phyloP scores from a whole-genome alignment of 2,329 filamentous ascomycete genomes.

The Endothia cerciana region DNA sequence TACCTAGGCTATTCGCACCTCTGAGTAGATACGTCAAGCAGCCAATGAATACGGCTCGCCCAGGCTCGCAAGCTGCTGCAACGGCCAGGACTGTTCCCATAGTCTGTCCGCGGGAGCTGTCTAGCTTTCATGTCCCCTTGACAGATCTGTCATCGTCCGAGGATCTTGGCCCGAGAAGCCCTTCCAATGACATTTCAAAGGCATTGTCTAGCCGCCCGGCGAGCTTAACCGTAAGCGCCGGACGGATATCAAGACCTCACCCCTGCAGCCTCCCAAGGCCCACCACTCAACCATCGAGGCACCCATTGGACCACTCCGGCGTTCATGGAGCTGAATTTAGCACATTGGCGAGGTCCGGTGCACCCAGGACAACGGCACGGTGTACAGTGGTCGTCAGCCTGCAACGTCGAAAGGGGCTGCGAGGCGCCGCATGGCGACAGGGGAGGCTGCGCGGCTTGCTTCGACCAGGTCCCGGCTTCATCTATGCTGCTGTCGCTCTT shows the following conservation, averaged over 20 bases:
- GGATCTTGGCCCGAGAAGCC: background rate
- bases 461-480: constrained; percentile 8
- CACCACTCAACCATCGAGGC: background rate
- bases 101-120: background rate
- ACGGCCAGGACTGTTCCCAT: background rate
- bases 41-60: background rate
- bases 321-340: constrained; percentile 15
- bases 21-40: background rate
- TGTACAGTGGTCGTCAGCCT: constrained; percentile 15
- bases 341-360: constrained; percentile 7
- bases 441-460: constrained; percentile 14
- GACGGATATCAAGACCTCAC: constrained; percentile 9
- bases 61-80: background rate
- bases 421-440: constrained; percentile 6
- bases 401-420: constrained; percentile 18
- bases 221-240: constrained; percentile 19
- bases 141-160: background rate
- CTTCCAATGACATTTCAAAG: constrained; percentile 12
- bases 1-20: no score
- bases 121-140: background rate
- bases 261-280: constrained; percentile 20
- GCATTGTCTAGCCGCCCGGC: constrained; percentile 18
- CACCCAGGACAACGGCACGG: constrained; percentile 2
- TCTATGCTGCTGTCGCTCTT: background rate
- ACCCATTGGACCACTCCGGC: constrained; percentile 20